Conservation (phyloP, 495 filamentous ascomycete species). For the Aspergillus asperescens region DNA sequence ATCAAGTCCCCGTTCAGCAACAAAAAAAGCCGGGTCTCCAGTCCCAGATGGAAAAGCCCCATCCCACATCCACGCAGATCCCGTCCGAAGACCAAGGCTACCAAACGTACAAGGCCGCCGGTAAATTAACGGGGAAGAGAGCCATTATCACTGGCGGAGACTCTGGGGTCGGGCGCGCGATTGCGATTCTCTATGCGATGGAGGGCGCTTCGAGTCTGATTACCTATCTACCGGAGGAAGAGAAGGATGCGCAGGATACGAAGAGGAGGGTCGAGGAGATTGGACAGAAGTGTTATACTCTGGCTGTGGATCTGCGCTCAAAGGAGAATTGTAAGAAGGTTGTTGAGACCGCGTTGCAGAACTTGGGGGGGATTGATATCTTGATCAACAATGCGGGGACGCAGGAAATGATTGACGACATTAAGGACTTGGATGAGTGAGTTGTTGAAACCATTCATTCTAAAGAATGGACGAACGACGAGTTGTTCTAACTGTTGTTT, state of each 20-base stretch:
- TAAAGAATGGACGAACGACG: background rate
- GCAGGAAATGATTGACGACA: constrained; percentile 70
- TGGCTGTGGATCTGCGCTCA: constrained; percentile 56
- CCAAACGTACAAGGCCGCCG: constrained; percentile 71
- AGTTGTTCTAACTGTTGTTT: background rate
- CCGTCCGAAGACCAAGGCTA: constrained; percentile 66
- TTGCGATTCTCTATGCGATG: constrained; percentile 75
- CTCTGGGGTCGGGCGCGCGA: constrained; percentile 73
- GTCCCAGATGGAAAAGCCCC: constrained; percentile 54
- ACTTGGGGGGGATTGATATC: constrained; percentile 68
- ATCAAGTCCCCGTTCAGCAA: constrained; percentile 62
- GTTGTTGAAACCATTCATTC: constrained; percentile 20
- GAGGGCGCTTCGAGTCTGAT: constrained; percentile 76
- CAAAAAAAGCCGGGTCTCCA: constrained; percentile 67
- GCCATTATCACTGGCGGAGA: constrained; percentile 82
- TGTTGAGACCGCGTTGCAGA: constrained; percentile 56
- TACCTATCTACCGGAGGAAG: constrained; percentile 69
- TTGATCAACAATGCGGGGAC: constrained; percentile 77
- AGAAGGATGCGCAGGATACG: constrained; percentile 71
- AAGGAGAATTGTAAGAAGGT: constrained; percentile 64
- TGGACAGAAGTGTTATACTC: constrained; percentile 56
- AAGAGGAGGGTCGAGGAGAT: constrained; percentile 60
- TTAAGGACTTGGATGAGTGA: constrained; percentile 66
- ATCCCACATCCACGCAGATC: constrained; percentile 59
- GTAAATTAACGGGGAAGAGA: constrained; percentile 68